A percentile compares a stretch with the other conserved stretches of the same genome.
Evolutionary conservation across 345 rosid genomes (phyloP).

Genomic region (Arabidopsis thaliana): DNA sequence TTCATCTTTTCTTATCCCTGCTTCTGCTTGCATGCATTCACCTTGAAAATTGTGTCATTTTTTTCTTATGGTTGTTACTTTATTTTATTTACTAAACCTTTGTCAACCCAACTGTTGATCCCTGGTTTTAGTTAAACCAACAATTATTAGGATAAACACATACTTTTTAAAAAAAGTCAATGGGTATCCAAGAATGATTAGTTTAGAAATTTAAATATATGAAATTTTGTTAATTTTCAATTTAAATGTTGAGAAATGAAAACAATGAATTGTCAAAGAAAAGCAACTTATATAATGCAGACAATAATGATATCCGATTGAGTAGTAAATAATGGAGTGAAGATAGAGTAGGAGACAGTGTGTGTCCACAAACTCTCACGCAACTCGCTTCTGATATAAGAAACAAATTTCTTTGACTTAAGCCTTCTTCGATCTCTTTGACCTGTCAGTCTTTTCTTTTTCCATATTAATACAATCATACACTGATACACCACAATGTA

Average conservation of each 20-base stretch:
- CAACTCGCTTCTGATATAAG: conserved; percentile 3
- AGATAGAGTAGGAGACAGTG: conserved; percentile 31
- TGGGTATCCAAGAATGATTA: not conserved
- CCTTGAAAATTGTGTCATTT: conserved; percentile 5
- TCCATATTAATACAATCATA: conserved; percentile 20
- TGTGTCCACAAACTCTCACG: conserved; percentile 40
- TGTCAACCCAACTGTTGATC: not conserved
- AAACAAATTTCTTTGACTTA: conserved; percentile 23
- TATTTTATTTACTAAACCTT: not conserved
- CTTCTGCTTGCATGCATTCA: conserved; percentile 6
- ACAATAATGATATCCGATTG: conserved; percentile 11
- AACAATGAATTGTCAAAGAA: not conserved
- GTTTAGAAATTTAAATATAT: not conserved
- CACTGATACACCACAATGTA: conserved; percentile 4
- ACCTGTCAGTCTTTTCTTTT: conserved; percentile 23
- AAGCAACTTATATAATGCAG: not conserved
- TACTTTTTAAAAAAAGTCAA: not conserved
- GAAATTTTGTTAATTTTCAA: too few species aligned
- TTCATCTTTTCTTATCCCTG: not conserved
- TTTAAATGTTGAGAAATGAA: not conserved
- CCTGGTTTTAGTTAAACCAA: not conserved
- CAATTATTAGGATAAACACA: not conserved
- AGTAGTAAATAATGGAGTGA: conserved; percentile 17
- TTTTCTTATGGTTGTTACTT: not conserved
- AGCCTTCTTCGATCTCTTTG: conserved; percentile 22